A percentile compares a stretch with the other conserved stretches of the same genome.
These are phyloP conservation scores for Herpetospermum pedunculosum DNA, from an alignment of 306 rosid species.

Conservation along the genomic window DNA sequence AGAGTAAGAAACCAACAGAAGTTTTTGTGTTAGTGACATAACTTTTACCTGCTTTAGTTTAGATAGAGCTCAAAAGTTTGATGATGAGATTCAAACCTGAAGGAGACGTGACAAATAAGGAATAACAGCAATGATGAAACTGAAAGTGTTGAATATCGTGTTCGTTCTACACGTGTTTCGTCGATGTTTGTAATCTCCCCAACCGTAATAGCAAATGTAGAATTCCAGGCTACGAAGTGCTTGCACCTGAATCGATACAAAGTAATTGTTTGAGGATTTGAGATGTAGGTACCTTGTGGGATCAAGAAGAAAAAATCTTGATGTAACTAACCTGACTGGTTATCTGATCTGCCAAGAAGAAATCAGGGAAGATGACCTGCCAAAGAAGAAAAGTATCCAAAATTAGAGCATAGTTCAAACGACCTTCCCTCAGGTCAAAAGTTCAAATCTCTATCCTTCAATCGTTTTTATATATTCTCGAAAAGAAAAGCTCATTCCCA, in stretches of 20 bases:
- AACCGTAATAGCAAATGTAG: constrained; percentile 61
- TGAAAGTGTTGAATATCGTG: constrained; percentile 29
- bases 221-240: constrained; percentile 54
- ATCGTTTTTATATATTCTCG: background rate
- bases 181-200: constrained; percentile 51
- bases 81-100: constrained; percentile 26
- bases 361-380: constrained; percentile 63
- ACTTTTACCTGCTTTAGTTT: background rate
- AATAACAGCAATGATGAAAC: constrained; percentile 33
- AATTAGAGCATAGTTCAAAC: background rate
- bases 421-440: background rate
- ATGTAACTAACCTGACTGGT: constrained; percentile 49
- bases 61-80: background rate
- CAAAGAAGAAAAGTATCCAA: background rate
- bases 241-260: constrained; percentile 29
- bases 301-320: background rate
- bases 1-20: background rate
- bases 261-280: background rate
- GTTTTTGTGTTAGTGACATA: background rate
- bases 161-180: constrained; percentile 17
- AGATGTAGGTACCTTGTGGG: background rate
- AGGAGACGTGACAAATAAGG: constrained; percentile 56
- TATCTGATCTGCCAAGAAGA: constrained; percentile 66
- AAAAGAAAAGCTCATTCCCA: background rate
- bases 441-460: background rate